phyloP scores from a whole-genome alignment of 164 flowering plant species.

The Taxillus chinensis region DNA sequence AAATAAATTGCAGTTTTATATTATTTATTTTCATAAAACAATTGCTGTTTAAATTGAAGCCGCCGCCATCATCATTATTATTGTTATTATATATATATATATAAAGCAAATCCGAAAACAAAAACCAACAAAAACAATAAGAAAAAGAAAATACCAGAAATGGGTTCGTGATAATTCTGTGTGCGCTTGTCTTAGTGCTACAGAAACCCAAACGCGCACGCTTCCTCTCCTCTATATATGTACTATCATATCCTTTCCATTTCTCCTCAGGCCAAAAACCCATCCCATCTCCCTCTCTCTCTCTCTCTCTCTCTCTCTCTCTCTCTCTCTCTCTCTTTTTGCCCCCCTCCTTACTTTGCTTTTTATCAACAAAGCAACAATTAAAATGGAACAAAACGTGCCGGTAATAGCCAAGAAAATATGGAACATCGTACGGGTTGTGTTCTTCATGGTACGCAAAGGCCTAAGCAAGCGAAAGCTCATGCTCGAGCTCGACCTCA shows the following conservation, averaged over 20 bases:
- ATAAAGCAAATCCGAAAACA: no score
- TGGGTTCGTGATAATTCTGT: no score
- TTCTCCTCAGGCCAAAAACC: background rate
- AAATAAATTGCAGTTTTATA: no score
- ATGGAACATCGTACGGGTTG: constrained; percentile 34
- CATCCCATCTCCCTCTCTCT: constrained; percentile 8
- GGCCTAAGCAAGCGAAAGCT: constrained; percentile 35
- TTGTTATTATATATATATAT: no score
- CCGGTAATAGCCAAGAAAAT: constrained; percentile 30
- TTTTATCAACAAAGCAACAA: background rate
- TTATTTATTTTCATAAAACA: no score
- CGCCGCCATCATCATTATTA: no score
- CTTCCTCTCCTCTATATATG: background rate
- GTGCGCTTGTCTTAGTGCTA: no score
- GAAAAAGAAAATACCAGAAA: no score
- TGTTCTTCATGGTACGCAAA: constrained; percentile 37
- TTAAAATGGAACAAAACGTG: constrained; percentile 22
- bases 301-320: constrained; percentile 10
- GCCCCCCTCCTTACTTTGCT: no score
- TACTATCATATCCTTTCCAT: background rate
- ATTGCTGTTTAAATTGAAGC: no score
- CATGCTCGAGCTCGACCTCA: constrained; percentile 29
- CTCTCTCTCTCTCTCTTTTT: constrained; percentile 13
- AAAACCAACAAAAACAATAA: no score
- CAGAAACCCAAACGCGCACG: background rate